Evolutionary conservation across 129 eudicot genomes (phyloP).

Genomic region (sunflower (Helianthus annuus)): HanXRQr2.0-SUNRISE NC_035438.2:3102225-3102724

Average conservation of each 20-base stretch:
- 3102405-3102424: neutral
- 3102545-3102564: too few species aligned
- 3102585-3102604: too few species aligned
- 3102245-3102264: neutral
- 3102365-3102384: neutral
- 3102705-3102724: too few species aligned
- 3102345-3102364: neutral
- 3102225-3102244: neutral
- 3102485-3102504: neutral
- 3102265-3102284: neutral
- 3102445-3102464: neutral
- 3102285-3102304: neutral
- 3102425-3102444: neutral
- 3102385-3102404: neutral
- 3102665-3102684: too few species aligned
- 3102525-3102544: too few species aligned
- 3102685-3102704: too few species aligned
- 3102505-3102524: neutral
- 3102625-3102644: too few species aligned
- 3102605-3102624: too few species aligned
- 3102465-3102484: neutral
- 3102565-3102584: too few species aligned
- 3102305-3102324: neutral
- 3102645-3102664: too few species aligned
- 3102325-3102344: slow-evolving; percentile 5